Base-by-base conservation (phyloP, 2,329 filamentous ascomycete species). In the Pestalotiopsis sp. region DNA sequence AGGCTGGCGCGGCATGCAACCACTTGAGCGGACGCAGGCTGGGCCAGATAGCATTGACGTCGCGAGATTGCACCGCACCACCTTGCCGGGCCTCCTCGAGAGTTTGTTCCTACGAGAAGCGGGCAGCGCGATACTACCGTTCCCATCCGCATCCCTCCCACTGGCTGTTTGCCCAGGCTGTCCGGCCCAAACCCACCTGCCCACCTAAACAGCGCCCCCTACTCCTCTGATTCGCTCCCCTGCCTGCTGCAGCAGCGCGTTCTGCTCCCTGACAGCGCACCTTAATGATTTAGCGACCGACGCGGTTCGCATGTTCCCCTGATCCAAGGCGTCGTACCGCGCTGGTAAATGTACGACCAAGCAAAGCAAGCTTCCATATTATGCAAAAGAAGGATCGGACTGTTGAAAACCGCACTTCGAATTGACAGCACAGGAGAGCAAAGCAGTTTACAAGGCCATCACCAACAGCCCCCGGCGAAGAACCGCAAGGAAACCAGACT, bases 201-300 rank as follows among this genome's bases (percentile, higher is more conserved):
- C 57, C 23, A 49, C 41, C 61, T 52, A 64, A 49, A 64, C 61
- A 27, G 4, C 11, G 56, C n/a, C 57, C 57, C 61, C 61, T 52
- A 31, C n/a, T n/a, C 38, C 7, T 58, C 64, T 66, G 45, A 57
- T 66, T 58, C 64, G 64, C 64, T 58, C 27, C 64, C 61, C 61
- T 64, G 17, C 57, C 23, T 23, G n/a, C 57, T 59, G 49, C 49
- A 36, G 31, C 31, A 36, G 31, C 31, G 31, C 31, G 31, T 36
- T 49, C 17, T 52, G n/a, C 45, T n/a, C 17, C 45, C 45, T 52
- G 45, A 20, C 45, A 52, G 17, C 17, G 17, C 45, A 52, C 45
- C 45, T 52, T 52, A 52, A 52, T 52, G 17, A 20, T 20, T 52
- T 52, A 52, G 45, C 17, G 45, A 52, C 45, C 45, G 45, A 52